Conservation (phyloP, 2,329 filamentous ascomycete genomes). For the Pseudogymnoascus sp. region DNA sequence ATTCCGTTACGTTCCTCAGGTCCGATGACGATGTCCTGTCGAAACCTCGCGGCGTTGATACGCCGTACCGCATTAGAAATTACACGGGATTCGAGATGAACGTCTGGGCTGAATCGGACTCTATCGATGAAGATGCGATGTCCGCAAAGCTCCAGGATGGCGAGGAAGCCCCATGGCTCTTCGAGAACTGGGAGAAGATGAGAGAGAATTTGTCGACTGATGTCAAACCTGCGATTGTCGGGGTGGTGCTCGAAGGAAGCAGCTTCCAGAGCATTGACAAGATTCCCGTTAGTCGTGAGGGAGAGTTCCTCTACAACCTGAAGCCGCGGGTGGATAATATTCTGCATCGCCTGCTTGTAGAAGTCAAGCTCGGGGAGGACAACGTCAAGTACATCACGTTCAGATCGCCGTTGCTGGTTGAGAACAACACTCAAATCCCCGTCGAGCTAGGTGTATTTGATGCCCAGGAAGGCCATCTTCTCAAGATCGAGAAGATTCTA, state of each 20-base stretch:
- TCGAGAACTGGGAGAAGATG: slow-evolving; percentile 94
- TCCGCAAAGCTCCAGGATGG: slow-evolving; percentile 76
- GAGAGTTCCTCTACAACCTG: slow-evolving; percentile 81
- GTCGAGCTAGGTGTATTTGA: slow-evolving; percentile 90
- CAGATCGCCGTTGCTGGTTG: slow-evolving; percentile 80
- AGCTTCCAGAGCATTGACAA: slow-evolving; percentile 87
- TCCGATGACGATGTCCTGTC: slow-evolving; percentile 85
- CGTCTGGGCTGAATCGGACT: slow-evolving; percentile 66
- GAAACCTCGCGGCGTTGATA: slow-evolving; percentile 84
- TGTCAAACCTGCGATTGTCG: slow-evolving; percentile 68
- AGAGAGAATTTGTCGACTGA: slow-evolving; percentile 86
- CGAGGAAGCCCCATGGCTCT: slow-evolving; percentile 88
- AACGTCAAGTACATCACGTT: slow-evolving; percentile 98
- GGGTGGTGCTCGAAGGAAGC: slow-evolving; percentile 79
- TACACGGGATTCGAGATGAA: slow-evolving; percentile 89
- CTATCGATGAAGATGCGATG: slow-evolving; percentile 47
- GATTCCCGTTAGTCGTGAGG: slow-evolving; percentile 87
- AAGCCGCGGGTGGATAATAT: slow-evolving; percentile 79
- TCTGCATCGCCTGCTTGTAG: slow-evolving; percentile 82
- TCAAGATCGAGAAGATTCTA: slow-evolving; percentile 96
- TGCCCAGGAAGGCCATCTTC: slow-evolving; percentile 72
- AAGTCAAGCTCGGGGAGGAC: slow-evolving; percentile 82
- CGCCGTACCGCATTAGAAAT: slow-evolving; percentile 88
- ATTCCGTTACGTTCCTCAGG: slow-evolving; percentile 83
- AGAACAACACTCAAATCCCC: slow-evolving; percentile 95